These are phyloP conservation scores for Amphirosellinia nigrospora DNA, from an alignment of 495 filamentous ascomycete species.

Conservation along the genomic window DNA sequence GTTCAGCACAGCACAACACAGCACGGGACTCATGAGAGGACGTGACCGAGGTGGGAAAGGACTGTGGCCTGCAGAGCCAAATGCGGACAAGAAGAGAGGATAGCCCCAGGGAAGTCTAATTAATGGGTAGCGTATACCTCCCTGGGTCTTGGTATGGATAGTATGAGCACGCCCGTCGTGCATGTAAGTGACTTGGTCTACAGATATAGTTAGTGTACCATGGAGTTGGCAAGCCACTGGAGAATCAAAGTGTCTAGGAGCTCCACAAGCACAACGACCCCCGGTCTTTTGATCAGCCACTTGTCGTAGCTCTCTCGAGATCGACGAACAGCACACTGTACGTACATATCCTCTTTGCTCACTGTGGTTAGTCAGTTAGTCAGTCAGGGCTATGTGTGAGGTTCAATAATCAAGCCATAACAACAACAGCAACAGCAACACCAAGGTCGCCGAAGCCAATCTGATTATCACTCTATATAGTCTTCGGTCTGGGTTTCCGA, in stretches of 20 bases:
- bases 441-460: not conserved
- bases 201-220: not conserved
- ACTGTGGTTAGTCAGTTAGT: not conserved
- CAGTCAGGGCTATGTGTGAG: not conserved
- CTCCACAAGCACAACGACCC: constrained; percentile 18
- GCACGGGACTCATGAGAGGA: not conserved
- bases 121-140: constrained; percentile 16
- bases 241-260: not conserved
- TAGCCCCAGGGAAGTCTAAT: not conserved
- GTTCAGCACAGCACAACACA: constrained; percentile 18
- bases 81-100: constrained; percentile 12
- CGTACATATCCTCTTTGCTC: not conserved
- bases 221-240: not conserved
- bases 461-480: not conserved
- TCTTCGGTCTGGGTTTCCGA: not conserved
- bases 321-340: constrained; percentile 19
- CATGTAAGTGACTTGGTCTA: not conserved
- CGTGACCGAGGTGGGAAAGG: constrained; percentile 18
- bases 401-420: not conserved
- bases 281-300: constrained; percentile 19
- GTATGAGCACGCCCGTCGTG: constrained; percentile 20
- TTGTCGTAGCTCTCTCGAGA: constrained; percentile 10
- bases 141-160: constrained; percentile 4
- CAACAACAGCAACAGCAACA: too few relatives aligned
- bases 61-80: constrained; percentile 8